These are phyloP conservation scores for Cadophora malorum DNA, from an alignment of 2,329 filamentous ascomycete species.

Conservation along the genomic window DNA sequence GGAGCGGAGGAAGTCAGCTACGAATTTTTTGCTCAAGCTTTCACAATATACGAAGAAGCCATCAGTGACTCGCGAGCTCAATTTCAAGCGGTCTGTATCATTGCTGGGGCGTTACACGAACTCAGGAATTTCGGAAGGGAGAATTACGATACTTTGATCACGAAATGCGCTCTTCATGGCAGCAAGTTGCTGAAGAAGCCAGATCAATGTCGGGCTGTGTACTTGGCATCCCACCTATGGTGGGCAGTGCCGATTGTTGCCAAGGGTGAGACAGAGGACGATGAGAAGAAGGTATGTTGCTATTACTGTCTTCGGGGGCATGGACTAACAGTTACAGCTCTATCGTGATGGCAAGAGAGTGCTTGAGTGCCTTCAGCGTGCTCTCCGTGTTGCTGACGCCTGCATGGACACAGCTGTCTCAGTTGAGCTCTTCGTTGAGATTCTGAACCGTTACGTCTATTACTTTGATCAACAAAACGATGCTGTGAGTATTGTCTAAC, in stretches of 20 bases:
- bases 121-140: conserved; percentile 92
- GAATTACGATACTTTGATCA: conserved; percentile 98
- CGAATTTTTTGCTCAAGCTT: conserved; percentile 97
- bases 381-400: conserved; percentile 93
- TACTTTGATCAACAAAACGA: conserved; percentile 99
- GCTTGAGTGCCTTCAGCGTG: conserved; percentile 92
- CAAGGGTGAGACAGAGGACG: conserved; percentile 82
- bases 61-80: conserved; percentile 96
- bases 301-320: background rate
- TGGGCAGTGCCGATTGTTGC: conserved; percentile 88
- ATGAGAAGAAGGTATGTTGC: conserved; percentile 71
- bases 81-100: conserved; percentile 96
- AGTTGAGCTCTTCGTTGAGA: conserved; percentile 98
- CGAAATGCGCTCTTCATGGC: conserved; percentile 94
- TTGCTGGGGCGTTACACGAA: conserved; percentile 86
- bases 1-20: conserved; percentile 96
- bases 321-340: conserved; percentile 60
- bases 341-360: conserved; percentile 98
- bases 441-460: conserved; percentile 97
- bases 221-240: conserved; percentile 96
- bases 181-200: conserved; percentile 98
- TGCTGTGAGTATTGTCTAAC: conserved; percentile 62
- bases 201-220: conserved; percentile 96
- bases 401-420: conserved; percentile 99
- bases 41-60: conserved; percentile 96